phyloP scores from a whole-genome alignment of 2,329 filamentous ascomycete species.

The Venturia carpophila region DNA sequence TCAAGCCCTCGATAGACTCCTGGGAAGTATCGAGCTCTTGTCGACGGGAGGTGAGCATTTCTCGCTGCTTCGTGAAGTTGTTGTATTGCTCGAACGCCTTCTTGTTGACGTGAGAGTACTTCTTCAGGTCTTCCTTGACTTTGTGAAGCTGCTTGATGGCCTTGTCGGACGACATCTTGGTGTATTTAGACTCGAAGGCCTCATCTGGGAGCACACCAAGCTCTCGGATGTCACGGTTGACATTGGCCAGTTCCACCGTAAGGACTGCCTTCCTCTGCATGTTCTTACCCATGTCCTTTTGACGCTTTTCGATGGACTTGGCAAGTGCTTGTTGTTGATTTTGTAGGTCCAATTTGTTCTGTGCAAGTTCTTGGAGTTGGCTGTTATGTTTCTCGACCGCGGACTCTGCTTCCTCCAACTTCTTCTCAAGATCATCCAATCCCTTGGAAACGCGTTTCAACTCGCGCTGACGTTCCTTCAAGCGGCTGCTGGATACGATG shows the following conservation, averaged over 20 bases:
- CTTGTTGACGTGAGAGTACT: conserved; percentile 97
- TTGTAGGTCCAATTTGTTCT: conserved; percentile 56
- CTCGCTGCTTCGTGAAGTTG: conserved; percentile 88
- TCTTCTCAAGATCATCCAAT: conserved; percentile 58
- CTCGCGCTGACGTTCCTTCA: conserved; percentile 74
- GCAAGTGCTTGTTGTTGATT: conserved; percentile 68
- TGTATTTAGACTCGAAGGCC: conserved; percentile 76
- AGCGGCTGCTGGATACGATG: conserved; percentile 48
- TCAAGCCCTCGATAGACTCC: conserved; percentile 81
- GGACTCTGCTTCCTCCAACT: conserved; percentile 65
- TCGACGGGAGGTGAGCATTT: conserved; percentile 74
- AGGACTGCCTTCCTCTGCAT: conserved; percentile 80
- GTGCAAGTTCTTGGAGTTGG: conserved; percentile 51
- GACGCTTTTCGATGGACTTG: conserved; percentile 70
- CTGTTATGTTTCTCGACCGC: conserved; percentile 55
- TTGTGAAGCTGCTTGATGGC: conserved; percentile 67
- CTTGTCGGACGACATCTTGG: conserved; percentile 59
- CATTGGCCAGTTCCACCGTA: conserved; percentile 68
- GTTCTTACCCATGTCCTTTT: conserved; percentile 86
- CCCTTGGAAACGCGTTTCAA: conserved; percentile 68
- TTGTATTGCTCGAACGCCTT: conserved; percentile 99
- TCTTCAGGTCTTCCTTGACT: conserved; percentile 87
- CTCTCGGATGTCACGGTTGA: conserved; percentile 81
- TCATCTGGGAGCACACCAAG: conserved; percentile 90
- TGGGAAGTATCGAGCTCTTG: conserved; percentile 83